Conservation (phyloP, 1,284 basidiomycete species). For the Ganoderma sinense region DNA sequence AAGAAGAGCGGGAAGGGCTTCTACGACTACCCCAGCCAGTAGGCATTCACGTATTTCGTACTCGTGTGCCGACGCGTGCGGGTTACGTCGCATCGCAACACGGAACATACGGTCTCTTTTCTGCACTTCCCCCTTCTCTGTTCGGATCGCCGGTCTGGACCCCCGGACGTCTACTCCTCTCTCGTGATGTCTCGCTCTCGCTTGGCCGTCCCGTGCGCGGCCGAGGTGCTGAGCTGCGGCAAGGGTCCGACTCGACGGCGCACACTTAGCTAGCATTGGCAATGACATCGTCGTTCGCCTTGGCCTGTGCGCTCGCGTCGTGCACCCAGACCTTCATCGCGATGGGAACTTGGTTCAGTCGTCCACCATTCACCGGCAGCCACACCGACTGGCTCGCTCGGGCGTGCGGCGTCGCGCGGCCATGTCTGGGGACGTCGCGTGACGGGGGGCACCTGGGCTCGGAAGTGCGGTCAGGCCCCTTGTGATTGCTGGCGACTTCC, state of each 20-base stretch:
- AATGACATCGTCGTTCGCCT: not conserved
- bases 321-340: not conserved
- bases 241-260: not conserved
- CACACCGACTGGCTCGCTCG: slow-evolving; percentile 4
- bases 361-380: slow-evolving; percentile 4
- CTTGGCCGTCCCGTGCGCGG: slow-evolving; percentile 1
- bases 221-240: not conserved
- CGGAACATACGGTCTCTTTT: not conserved
- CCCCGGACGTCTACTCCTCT: not conserved
- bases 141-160: slow-evolving; percentile 3
- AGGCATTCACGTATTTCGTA: not conserved
- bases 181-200: slow-evolving; percentile 13
- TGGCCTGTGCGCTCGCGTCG: not conserved
- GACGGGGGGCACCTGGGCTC: not conserved
- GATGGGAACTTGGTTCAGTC: not conserved
- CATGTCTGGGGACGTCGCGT: slow-evolving; percentile 1
- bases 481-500: not conserved
- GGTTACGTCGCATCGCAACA: not conserved
- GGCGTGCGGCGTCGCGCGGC: not conserved
- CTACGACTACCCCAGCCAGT: slow-evolving; percentile 67
- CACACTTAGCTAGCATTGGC: not conserved
- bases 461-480: not conserved
- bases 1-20: slow-evolving; percentile 92
- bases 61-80: not conserved
- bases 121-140: not conserved